Conservation (phyloP, 2,329 filamentous ascomycete genomes). For the Blumeria graminis region DNA sequence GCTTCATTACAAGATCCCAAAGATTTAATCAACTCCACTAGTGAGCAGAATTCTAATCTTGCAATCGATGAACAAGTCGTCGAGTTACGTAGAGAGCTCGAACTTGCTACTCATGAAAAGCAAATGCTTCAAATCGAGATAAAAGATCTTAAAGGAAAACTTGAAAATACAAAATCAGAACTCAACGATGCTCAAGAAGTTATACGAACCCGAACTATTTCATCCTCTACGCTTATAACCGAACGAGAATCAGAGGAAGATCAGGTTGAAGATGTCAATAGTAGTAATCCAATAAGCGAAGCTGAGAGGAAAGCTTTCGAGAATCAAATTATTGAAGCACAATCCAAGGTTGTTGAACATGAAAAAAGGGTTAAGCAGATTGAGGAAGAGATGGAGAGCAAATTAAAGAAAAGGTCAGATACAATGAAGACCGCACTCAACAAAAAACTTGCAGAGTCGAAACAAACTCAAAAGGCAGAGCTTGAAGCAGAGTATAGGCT, state of each 20-base stretch:
- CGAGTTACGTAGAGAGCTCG: constrained; percentile 34
- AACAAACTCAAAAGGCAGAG: constrained; percentile 27
- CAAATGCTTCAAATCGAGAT: constrained; percentile 40
- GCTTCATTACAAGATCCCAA: constrained; percentile 8
- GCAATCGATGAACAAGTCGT: constrained; percentile 26
- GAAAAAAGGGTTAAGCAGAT: constrained; percentile 32
- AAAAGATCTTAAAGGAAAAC: constrained; percentile 27
- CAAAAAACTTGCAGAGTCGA: constrained; percentile 37
- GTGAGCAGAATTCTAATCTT: constrained; percentile 26
- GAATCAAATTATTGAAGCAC: constrained; percentile 32
- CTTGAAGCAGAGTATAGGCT: constrained; percentile 22
- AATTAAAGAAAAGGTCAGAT: constrained; percentile 39
- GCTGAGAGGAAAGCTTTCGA: constrained; percentile 33
- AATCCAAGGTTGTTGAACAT: constrained; percentile 36
- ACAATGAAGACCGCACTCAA: constrained; percentile 45
- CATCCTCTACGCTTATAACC: constrained; percentile 8
- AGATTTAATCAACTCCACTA: constrained; percentile 19
- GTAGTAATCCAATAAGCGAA: constrained; percentile 3
- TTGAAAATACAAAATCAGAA: constrained; percentile 36
- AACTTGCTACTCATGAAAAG: constrained; percentile 41
- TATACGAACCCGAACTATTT: constrained; percentile 18
- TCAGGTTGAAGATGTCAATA: constrained; percentile 22
- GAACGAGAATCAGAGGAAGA: constrained; percentile 32
- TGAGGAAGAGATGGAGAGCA: constrained; percentile 34
- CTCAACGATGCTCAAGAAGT: constrained; percentile 19